A percentile compares a stretch with the other conserved stretches of the same genome.
These are phyloP conservation scores for Cicer judaicum DNA, from an alignment of 306 rosid species.

Conservation along the genomic window DNA sequence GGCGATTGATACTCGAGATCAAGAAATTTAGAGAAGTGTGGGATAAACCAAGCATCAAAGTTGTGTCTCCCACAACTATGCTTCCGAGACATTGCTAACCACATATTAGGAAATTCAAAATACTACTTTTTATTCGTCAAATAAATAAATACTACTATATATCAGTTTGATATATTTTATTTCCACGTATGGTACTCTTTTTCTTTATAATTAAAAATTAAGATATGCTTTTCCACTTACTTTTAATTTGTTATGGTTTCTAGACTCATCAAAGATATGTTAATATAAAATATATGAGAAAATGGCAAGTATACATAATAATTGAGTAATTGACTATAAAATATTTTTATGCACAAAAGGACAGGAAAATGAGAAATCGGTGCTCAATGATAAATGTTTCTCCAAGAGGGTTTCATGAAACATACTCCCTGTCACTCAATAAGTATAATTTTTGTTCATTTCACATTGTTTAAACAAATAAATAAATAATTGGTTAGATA, in stretches of 20 bases:
- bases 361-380: not conserved
- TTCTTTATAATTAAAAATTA: not conserved
- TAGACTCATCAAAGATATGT: not conserved
- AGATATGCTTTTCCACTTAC: not conserved
- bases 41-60: conserved; percentile 15
- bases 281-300: not conserved
- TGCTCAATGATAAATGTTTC: not conserved
- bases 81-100: conserved; percentile 27
- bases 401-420: not conserved
- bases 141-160: too few species aligned
- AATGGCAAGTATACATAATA: conserved; percentile 2
- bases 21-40: not conserved
- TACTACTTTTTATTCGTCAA: too few species aligned
- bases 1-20: conserved; percentile 46
- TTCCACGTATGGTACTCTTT: not conserved
- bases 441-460: too few species aligned
- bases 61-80: conserved; percentile 49
- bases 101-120: not conserved
- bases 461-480: too few species aligned
- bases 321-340: not conserved
- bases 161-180: not conserved
- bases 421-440: too few species aligned
- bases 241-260: not conserved
- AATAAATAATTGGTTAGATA: too few species aligned
- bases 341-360: not conserved